Base-by-base conservation (phyloP, 2,329 filamentous ascomycete genomes). In the Hypomyces perniciosus region DNA sequence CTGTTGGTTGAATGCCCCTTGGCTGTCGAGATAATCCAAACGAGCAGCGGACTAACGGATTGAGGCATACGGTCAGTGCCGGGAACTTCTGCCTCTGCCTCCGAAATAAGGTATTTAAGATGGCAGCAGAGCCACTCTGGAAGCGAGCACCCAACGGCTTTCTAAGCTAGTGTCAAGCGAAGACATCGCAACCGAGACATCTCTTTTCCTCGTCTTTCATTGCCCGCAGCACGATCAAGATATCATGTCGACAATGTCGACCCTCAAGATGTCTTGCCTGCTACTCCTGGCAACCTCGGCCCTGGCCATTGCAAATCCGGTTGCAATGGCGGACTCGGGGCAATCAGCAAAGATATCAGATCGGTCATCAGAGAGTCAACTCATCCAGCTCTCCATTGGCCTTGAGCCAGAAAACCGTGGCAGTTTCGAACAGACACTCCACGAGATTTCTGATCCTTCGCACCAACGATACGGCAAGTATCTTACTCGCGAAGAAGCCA, bases 401-500 rank as follows among this genome's bases (percentile, higher is more conserved):
- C 56, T 69, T 10, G 53, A 60, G 5, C 54, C 65, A 2, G 53
- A 57, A 6, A 56, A 61, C 35, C 49, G 55, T 1, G 42, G 59
- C 1, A 40, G 58, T 2, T 50, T 80, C 28, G 75, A 77, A 49
- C 62, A 70, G 44, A 68, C 71, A 2, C 64, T 80, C 8, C 55
- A 72, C 40, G 67, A 75, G 26, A 71, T 80, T 55, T 78, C 77
- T 2, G 73, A 76, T 0, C 78, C 78, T 0, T 65, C 62, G 4
- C 68, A 74, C 50, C 50, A 60, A 1, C 69, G 66, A 13, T 80
- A 80, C 52, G 77, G 78, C 13, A 67, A 71, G 40, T 71, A 79
- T 55, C 70, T 79, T 56, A 64, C 68, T 12, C 70, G 73, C 6
- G 67, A 75, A 8, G 72, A 78, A 54, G 72, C 79, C 49, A 72